Evolutionary conservation across 768 basidiomycete genomes (phyloP).

Genomic region (Hygrocybe punicea): DNA sequence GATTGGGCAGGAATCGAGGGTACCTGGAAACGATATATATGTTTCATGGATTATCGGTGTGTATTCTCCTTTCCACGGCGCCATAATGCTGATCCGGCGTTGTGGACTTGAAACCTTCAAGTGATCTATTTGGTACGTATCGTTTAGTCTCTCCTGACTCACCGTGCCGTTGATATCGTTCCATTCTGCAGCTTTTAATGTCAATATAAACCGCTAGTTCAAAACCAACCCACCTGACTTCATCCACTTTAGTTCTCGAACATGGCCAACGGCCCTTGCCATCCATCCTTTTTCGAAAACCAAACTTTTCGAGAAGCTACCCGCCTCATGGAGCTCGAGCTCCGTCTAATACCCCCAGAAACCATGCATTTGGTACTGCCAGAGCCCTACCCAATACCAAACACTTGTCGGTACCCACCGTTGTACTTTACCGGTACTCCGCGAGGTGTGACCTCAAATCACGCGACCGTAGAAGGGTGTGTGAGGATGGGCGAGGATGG

Average conservation of each 20-base stretch:
- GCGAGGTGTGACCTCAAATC: constrained; percentile 41
- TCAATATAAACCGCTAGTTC: constrained; percentile 24
- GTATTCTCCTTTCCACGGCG: neutral
- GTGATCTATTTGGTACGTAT: constrained; percentile 45
- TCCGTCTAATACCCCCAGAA: constrained; percentile 42
- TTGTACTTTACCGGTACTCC: constrained; percentile 49
- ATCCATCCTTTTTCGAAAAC: constrained; percentile 52
- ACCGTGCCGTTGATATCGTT: neutral
- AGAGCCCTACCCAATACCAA: constrained; percentile 11
- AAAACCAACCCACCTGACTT: neutral
- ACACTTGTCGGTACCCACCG: constrained; percentile 35
- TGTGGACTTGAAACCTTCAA: constrained; percentile 11
- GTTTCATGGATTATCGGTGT: constrained; percentile 76
- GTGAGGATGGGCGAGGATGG: constrained; percentile 49
- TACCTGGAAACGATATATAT: constrained; percentile 70
- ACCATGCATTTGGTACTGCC: constrained; percentile 24
- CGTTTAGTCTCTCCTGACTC: neutral
- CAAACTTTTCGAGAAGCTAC: constrained; percentile 60
- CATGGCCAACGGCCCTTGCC: constrained; percentile 34
- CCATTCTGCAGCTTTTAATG: constrained; percentile 46
- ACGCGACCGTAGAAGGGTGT: constrained; percentile 47
- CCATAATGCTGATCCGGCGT: neutral
- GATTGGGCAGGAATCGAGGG: constrained; percentile 81
- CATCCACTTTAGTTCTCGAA: constrained; percentile 32
- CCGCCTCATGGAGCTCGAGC: constrained; percentile 55